Evolutionary conservation across 75 land plant species (phyloP).

Genomic region (Sequoia sempervirens): DNA sequence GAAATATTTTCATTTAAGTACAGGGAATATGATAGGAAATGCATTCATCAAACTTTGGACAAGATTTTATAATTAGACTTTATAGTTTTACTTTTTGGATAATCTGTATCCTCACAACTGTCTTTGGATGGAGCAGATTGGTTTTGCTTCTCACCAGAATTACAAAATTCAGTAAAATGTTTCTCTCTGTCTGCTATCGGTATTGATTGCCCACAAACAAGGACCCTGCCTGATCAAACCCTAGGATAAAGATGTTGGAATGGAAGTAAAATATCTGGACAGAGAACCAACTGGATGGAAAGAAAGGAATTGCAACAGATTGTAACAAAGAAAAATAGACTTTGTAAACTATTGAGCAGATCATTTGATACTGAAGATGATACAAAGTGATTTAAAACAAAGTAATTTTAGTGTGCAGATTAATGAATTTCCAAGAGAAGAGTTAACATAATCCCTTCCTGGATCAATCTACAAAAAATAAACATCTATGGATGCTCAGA

Average conservation of each 20-base stretch:
- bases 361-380: neutral
- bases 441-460: neutral
- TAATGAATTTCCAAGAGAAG: neutral
- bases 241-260: neutral
- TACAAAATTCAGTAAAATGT: neutral
- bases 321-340: neutral
- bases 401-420: neutral
- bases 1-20: too few relatives aligned
- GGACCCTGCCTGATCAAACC: neutral
- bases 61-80: neutral
- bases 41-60: neutral
- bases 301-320: neutral
- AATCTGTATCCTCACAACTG: neutral
- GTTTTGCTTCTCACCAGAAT: neutral
- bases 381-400: neutral
- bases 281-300: neutral
- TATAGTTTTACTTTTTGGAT: neutral
- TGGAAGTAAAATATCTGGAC: neutral
- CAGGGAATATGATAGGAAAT: neutral
- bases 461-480: neutral
- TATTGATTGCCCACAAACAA: neutral
- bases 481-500: neutral
- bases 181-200: neutral
- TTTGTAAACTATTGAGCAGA: neutral
- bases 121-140: neutral